Evolutionary conservation across 2,329 filamentous ascomycete genomes (phyloP), one percentile per base, ranked within the genome.

Genomic region (Penicillium occitanis): DNA sequence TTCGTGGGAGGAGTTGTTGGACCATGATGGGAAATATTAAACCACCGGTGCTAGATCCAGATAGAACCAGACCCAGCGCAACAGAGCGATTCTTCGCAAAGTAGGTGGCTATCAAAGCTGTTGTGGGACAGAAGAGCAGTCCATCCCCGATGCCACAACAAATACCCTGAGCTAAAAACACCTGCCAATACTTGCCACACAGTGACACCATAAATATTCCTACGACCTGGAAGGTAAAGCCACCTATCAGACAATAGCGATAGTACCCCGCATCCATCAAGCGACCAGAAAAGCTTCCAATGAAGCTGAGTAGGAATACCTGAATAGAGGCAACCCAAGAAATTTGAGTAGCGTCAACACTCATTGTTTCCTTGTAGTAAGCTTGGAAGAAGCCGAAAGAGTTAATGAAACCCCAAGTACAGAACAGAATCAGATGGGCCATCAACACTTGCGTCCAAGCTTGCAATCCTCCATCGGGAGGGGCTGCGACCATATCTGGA

Each of bases 131-230:
- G 51, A 82, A 83, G 3, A 80, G 58, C 7, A 77, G 73, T 0
- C 82, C 81, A 76, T 76, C 0, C 79, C 81, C 4, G 83, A 58
- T 1, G 81, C 83, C 48, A 74, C 72, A 40, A 72, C 78, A 65
- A 1, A 84, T 60, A 0, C 77, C 81, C 63, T 84, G 82, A 0
- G 80, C 71, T 2, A 86, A 77, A 30, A 85, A 77, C 0, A 85
- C 74, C 70, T 85, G 81, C 78, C 80, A 84, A 70, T 84, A 84
- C 28, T 71, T 67, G 0, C 71, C 80, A 11, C 76, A 71, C 0
- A 82, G 71, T 46, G 80, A 82, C 7, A 82, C 81, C 70, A 78
- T 77, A 69, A 85, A 80, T 35, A 81, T 77, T 7, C 83, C 83
- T 0, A 82, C 28, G 0, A 83, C 68, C 8, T 73, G 69, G 6